Evolutionary conservation across 2,329 filamentous ascomycete species (phyloP).

Genomic region (Arthrobotrys pseudoclavata): DNA sequence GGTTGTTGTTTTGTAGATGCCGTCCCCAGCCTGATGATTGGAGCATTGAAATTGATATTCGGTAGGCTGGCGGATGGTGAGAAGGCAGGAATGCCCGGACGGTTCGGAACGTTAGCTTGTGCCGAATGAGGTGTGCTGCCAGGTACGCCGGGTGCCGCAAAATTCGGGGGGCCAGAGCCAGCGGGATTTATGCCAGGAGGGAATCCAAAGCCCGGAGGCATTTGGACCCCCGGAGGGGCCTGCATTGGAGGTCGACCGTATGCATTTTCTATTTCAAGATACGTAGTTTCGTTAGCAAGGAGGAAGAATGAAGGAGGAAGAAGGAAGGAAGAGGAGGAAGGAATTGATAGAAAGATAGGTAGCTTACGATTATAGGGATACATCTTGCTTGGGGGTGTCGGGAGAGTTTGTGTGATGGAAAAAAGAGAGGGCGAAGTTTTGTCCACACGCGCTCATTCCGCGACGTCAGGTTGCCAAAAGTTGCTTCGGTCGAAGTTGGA

Average conservation of each 20-base stretch:
- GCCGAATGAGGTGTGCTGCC: conserved; percentile 80
- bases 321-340: background rate
- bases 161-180: conserved; percentile 55
- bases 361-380: conserved; percentile 63
- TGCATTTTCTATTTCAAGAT: conserved; percentile 51
- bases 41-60: conserved; percentile 98
- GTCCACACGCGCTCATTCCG: background rate
- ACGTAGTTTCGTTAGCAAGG: background rate
- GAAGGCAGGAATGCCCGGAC: conserved; percentile 79
- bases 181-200: conserved; percentile 61
- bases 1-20: conserved; percentile 74
- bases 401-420: background rate
- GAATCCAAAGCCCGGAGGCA: conserved; percentile 59
- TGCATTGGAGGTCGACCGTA: conserved; percentile 63
- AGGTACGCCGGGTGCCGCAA: conserved; percentile 81
- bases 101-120: conserved; percentile 82
- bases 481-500: too few relatives aligned
- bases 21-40: conserved; percentile 92
- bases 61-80: conserved; percentile 92
- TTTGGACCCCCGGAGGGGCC: conserved; percentile 62
- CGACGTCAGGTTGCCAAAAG: conserved; percentile 6
- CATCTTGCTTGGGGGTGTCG: conserved; percentile 52
- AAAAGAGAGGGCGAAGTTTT: background rate
- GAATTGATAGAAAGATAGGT: too few relatives aligned
- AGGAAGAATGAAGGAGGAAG: background rate